Conservation (phyloP, 2,329 filamentous ascomycete species). For the Pestalotiopsis sp. region DNA sequence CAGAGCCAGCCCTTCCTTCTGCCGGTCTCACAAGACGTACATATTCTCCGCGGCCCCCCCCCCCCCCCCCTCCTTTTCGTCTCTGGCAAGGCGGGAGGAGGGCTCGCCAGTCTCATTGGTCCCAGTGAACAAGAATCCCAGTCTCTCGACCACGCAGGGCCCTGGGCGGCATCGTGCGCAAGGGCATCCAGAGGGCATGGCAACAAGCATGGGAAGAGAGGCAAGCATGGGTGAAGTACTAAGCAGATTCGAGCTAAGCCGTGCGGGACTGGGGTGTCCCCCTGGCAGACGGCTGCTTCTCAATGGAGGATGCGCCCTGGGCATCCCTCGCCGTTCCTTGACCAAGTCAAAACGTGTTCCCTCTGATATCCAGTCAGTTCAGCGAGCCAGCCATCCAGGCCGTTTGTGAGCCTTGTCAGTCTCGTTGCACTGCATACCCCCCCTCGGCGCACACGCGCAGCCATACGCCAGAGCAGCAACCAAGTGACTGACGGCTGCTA, state of each 20-base stretch:
- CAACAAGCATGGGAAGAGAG: constrained; percentile 18
- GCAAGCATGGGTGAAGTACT: neutral
- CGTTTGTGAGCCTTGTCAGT: neutral
- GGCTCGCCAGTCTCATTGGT: constrained; percentile 26
- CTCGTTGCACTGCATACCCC: neutral
- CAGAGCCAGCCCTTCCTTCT: neutral
- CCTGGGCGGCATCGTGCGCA: constrained; percentile 29
- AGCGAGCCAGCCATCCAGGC: neutral
- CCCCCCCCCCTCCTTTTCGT: no score
- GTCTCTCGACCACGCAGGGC: constrained; percentile 23
- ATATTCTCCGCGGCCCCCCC: constrained; percentile 14
- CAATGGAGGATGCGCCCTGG: constrained; percentile 8
- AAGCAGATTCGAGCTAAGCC: constrained; percentile 17
- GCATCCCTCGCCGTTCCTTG: neutral
- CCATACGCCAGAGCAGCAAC: neutral
- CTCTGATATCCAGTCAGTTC: neutral
- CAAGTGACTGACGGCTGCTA: neutral
- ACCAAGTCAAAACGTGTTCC: neutral
- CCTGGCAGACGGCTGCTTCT: constrained; percentile 2
- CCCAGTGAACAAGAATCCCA: constrained; percentile 20
- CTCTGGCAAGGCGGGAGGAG: constrained; percentile 26
- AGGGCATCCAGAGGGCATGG: constrained; percentile 20
- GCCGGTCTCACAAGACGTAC: constrained; percentile 4
- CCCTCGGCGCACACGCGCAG: neutral
- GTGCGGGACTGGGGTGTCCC: neutral